Percentiles rank a stretch among this genome's conserved stretches.
These are phyloP conservation scores for Alternaria brassicae DNA, from an alignment of 2,329 filamentous ascomycete genomes.

Conservation along the genomic window DNA sequence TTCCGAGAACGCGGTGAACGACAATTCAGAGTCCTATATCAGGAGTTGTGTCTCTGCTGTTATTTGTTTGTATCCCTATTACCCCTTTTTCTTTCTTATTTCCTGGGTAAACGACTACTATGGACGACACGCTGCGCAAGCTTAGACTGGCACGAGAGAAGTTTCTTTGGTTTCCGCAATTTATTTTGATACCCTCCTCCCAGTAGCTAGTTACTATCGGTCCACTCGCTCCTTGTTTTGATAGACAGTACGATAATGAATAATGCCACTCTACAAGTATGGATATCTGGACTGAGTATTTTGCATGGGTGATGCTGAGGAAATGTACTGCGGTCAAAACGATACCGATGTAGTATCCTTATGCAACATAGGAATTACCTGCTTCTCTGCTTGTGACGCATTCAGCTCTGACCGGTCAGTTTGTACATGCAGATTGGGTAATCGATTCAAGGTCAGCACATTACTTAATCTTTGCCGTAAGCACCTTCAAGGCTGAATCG, in stretches of 20 bases:
- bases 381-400: not conserved
- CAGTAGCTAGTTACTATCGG: conserved; percentile 7
- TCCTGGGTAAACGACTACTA: not conserved
- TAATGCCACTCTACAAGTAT: not conserved
- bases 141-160: not conserved
- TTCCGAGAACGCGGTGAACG: not conserved
- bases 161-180: not conserved
- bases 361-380: not conserved
- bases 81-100: not conserved
- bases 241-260: conserved; percentile 11
- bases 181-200: conserved; percentile 19
- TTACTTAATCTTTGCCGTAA: too few species aligned
- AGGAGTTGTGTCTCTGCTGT: not conserved
- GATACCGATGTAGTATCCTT: not conserved
- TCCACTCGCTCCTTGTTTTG: conserved; percentile 9
- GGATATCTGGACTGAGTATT: too few species aligned
- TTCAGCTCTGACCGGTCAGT: not conserved
- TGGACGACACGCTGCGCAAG: not conserved
- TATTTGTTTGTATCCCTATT: not conserved
- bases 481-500: too few species aligned
- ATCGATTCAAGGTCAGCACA: not conserved
- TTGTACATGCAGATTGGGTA: not conserved
- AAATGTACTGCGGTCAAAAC: too few species aligned
- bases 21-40: not conserved
- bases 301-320: too few species aligned